phyloP scores from a whole-genome alignment of 257 asterid species.

The Haberlea rhodopensis region DNA sequence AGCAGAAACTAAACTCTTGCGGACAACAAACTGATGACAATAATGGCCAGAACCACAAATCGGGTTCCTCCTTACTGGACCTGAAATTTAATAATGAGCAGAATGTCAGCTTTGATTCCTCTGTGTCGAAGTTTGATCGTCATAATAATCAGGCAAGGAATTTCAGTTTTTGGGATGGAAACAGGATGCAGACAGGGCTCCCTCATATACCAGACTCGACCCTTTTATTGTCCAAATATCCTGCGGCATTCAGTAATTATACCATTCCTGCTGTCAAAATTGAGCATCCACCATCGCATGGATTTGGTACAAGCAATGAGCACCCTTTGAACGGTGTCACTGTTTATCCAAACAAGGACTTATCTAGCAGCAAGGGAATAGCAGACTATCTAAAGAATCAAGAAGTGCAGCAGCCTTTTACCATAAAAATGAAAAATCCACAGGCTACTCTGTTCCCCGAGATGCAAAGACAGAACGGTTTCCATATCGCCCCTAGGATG shows the following conservation, averaged over 20 bases:
- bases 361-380: constrained; percentile 35
- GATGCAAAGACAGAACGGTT: constrained; percentile 72
- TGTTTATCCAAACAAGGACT: constrained; percentile 45
- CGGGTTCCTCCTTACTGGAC: constrained; percentile 37
- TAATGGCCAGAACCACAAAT: constrained; percentile 30
- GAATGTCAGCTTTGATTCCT: constrained; percentile 40
- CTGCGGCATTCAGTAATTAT: constrained; percentile 67
- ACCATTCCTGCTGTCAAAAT: constrained; percentile 40
- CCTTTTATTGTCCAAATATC: constrained; percentile 64
- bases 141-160: constrained; percentile 40
- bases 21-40: constrained; percentile 16
- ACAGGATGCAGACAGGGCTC: constrained; percentile 47
- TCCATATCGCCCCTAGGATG: constrained; percentile 45
- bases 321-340: constrained; percentile 47
- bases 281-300: constrained; percentile 44
- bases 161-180: constrained; percentile 61
- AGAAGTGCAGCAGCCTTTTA: constrained; percentile 52
- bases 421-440: constrained; percentile 53
- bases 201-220: constrained; percentile 57
- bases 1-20: not conserved
- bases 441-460: constrained; percentile 49
- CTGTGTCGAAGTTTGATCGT: constrained; percentile 41
- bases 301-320: constrained; percentile 35
- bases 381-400: constrained; percentile 46
- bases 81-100: constrained; percentile 38